phyloP scores from a whole-genome alignment of 2,329 filamentous ascomycete species.

The Xylariaceae sp. region DNA sequence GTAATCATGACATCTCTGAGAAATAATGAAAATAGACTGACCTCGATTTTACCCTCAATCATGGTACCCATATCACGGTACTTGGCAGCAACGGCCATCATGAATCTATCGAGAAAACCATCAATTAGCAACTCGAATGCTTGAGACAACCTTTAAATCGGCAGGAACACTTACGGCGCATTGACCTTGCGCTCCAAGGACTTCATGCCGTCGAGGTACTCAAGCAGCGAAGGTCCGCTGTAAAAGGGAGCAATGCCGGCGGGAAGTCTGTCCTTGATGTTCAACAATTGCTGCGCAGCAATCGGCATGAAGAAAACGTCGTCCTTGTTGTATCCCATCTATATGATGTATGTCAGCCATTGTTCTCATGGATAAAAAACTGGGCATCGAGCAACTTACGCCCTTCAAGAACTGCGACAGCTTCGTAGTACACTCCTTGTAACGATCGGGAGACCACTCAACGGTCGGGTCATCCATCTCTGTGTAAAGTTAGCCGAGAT shows the following conservation, averaged over 20 bases:
- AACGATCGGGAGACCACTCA: constrained; percentile 89
- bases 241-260: constrained; percentile 77
- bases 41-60: constrained; percentile 93
- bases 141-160: not conserved
- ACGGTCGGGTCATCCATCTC: constrained; percentile 98
- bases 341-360: not conserved
- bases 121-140: constrained; percentile 1
- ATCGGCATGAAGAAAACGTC: constrained; percentile 96
- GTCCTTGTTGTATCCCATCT: constrained; percentile 88
- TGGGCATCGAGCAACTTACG: constrained; percentile 4
- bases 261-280: constrained; percentile 84
- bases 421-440: constrained; percentile 89
- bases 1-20: not conserved
- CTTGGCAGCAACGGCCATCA: constrained; percentile 97
- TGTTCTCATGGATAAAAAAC: not conserved
- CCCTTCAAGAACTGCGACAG: constrained; percentile 82
- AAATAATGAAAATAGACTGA: not conserved
- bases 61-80: constrained; percentile 97
- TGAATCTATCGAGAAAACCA: constrained; percentile 51
- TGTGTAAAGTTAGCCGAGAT: constrained; percentile 8
- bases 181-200: constrained; percentile 93
- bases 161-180: constrained; percentile 51
- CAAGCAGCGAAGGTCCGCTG: constrained; percentile 81
- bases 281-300: constrained; percentile 77
- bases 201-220: constrained; percentile 92